A percentile compares a stretch with the other conserved stretches of the same genome.
phyloP scores from a whole-genome alignment of 495 filamentous ascomycete species.

The Penicillium silybi region DNA sequence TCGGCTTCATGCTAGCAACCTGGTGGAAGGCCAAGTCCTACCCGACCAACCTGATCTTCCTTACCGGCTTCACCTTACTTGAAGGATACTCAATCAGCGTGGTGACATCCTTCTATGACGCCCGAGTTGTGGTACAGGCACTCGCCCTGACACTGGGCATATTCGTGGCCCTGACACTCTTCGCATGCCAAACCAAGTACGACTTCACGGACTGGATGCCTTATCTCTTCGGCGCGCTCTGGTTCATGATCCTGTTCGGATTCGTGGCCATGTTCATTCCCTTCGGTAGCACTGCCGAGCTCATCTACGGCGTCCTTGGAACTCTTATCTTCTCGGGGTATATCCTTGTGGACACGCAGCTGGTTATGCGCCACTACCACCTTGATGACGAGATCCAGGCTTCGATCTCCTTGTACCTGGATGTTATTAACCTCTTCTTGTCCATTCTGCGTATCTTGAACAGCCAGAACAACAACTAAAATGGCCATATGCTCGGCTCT shows the following conservation, averaged over 20 bases:
- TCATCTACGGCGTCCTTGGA: constrained; percentile 73
- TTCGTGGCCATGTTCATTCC: constrained; percentile 88
- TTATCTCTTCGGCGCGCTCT: constrained; percentile 86
- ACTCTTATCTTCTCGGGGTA: constrained; percentile 91
- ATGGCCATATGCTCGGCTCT: not conserved
- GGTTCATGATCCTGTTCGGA: constrained; percentile 86
- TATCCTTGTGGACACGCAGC: constrained; percentile 92
- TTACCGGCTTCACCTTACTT: constrained; percentile 82
- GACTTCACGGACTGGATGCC: constrained; percentile 97
- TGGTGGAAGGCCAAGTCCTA: constrained; percentile 99
- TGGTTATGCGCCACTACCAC: constrained; percentile 91
- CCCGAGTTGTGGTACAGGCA: constrained; percentile 79
- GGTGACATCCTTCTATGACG: constrained; percentile 81
- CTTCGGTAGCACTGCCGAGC: constrained; percentile 68
- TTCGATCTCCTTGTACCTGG: constrained; percentile 90
- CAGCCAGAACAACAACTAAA: constrained; percentile 77
- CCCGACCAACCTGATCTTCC: constrained; percentile 89
- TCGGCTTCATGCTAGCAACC: constrained; percentile 79
- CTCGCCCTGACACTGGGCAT: constrained; percentile 87
- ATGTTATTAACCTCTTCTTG: constrained; percentile 95
- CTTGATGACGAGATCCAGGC: constrained; percentile 99
- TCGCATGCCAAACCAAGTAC: constrained; percentile 97
- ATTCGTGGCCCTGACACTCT: constrained; percentile 87
- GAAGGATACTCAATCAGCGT: constrained; percentile 95
- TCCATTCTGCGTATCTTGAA: constrained; percentile 89